Conservation (phyloP, 768 basidiomycete genomes). For the Auricularia sp. region DNA sequence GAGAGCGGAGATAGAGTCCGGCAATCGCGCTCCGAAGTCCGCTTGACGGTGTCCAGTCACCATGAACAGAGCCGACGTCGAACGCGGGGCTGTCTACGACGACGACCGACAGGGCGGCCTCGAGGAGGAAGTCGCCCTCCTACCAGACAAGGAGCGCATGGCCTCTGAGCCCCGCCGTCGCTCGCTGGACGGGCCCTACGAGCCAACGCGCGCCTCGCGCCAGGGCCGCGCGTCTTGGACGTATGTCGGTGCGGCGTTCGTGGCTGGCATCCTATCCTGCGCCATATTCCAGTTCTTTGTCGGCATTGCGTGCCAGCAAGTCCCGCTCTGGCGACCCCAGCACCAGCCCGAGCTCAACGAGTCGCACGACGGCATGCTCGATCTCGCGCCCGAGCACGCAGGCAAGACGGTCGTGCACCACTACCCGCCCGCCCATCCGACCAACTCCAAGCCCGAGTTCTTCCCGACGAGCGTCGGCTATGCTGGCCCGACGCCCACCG, state of each 20-base stretch:
- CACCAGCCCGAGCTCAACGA: neutral
- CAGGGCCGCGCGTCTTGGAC: conserved; percentile 10
- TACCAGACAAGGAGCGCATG: conserved; percentile 17
- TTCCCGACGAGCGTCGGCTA: conserved; percentile 75
- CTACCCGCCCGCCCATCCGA: conserved; percentile 64
- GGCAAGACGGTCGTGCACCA: conserved; percentile 61
- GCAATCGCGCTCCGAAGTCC: too few species aligned
- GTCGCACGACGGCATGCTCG: conserved; percentile 15
- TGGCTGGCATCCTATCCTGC: conserved; percentile 42
- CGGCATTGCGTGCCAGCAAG: conserved; percentile 25
- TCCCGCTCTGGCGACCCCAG: neutral
- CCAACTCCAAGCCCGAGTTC: conserved; percentile 57
- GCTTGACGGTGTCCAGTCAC: neutral
- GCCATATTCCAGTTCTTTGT: conserved; percentile 39
- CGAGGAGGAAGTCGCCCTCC: conserved; percentile 25
- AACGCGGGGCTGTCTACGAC: conserved; percentile 5
- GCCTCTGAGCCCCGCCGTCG: conserved; percentile 2
- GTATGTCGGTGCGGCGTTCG: conserved; percentile 41
- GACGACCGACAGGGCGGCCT: conserved; percentile 8
- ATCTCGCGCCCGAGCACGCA: conserved; percentile 51
- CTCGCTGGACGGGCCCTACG: conserved; percentile 8
- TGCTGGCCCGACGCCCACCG: conserved; percentile 59
- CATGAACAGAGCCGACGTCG: neutral
- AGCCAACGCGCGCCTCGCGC: conserved; percentile 14
- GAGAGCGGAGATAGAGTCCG: too few species aligned